phyloP scores from a whole-genome alignment of 139 green algal species.

The Chloropicon primus region DNA sequence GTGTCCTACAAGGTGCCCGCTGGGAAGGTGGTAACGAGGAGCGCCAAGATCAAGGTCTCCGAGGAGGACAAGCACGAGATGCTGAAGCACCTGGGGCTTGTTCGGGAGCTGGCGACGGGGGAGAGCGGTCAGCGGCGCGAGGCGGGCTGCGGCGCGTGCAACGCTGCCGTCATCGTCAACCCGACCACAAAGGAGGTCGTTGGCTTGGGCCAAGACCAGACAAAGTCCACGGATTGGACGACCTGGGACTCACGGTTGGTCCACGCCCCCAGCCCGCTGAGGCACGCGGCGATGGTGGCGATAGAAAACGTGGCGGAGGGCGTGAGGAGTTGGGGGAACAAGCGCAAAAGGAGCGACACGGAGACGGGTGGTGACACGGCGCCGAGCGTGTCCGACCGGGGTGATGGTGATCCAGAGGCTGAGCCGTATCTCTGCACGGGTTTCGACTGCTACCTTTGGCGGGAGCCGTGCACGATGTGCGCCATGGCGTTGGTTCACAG shows the following conservation, averaged over 20 bases:
- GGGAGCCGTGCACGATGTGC: slow-evolving; percentile 90
- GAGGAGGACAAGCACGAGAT: neutral
- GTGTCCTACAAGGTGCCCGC: neutral
- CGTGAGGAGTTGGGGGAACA: slow-evolving; percentile 1
- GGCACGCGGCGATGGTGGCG: slow-evolving; percentile 62
- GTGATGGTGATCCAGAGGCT: neutral
- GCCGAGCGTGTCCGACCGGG: neutral
- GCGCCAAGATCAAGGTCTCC: neutral
- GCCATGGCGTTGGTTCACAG: slow-evolving; percentile 86
- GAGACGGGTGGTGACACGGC: no score
- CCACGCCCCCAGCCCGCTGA: slow-evolving; percentile 25
- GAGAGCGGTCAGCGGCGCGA: no score
- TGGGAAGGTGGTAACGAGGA: neutral
- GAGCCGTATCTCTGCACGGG: slow-evolving; percentile 82
- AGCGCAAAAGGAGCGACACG: slow-evolving; percentile 7
- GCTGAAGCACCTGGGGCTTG: neutral
- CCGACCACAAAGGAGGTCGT: slow-evolving; percentile 11
- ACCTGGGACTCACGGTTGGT: slow-evolving; percentile 15
- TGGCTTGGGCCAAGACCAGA: slow-evolving; percentile 1
- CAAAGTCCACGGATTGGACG: neutral
- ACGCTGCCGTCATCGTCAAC: slow-evolving; percentile 12
- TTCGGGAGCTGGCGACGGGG: neutral
- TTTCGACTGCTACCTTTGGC: slow-evolving; percentile 67
- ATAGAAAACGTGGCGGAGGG: slow-evolving; percentile 37
- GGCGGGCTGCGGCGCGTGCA: no score